phyloP scores from a whole-genome alignment of 1,139 yeast species.

The Saccharomyces uvarum region DNA sequence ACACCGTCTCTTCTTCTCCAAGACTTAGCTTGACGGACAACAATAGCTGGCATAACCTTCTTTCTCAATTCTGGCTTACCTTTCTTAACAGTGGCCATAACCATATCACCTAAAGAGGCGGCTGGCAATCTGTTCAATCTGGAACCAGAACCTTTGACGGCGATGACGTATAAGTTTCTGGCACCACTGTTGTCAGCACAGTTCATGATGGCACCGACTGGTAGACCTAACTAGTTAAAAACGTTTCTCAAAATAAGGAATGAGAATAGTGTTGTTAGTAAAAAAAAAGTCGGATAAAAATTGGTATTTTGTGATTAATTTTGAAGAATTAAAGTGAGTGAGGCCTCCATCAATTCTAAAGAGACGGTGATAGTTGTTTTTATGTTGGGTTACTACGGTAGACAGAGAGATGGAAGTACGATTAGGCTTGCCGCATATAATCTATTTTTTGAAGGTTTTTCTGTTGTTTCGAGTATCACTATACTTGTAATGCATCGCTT shows the following conservation, averaged over 20 bases:
- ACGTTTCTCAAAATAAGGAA: conserved; percentile 3
- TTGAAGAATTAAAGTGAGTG: background rate
- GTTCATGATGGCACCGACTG: conserved; percentile 99
- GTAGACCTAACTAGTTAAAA: conserved; percentile 78
- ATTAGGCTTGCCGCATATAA: background rate
- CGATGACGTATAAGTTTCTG: conserved; percentile 95
- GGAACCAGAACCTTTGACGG: conserved; percentile 99
- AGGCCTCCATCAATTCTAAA: background rate
- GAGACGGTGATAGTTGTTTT: background rate
- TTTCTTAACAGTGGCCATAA: conserved; percentile 99
- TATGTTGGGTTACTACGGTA: background rate
- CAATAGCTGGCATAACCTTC: conserved; percentile 99
- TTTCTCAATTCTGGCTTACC: conserved; percentile 99
- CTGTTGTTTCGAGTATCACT: background rate
- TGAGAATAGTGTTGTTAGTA: conserved; percentile 18
- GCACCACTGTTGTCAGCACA: conserved; percentile 99
- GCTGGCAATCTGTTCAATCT: conserved; percentile 99
- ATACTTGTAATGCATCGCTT: background rate
- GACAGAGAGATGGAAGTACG: background rate
- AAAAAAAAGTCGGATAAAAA: background rate
- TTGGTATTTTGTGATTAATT: background rate
- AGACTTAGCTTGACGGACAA: conserved; percentile 98
- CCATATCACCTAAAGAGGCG: conserved; percentile 99
- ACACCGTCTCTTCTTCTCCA: conserved; percentile 99
- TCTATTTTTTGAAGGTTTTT: background rate